Conservation (phyloP, 768 basidiomycete genomes). For the Leccinum olivaceopallidum region DNA sequence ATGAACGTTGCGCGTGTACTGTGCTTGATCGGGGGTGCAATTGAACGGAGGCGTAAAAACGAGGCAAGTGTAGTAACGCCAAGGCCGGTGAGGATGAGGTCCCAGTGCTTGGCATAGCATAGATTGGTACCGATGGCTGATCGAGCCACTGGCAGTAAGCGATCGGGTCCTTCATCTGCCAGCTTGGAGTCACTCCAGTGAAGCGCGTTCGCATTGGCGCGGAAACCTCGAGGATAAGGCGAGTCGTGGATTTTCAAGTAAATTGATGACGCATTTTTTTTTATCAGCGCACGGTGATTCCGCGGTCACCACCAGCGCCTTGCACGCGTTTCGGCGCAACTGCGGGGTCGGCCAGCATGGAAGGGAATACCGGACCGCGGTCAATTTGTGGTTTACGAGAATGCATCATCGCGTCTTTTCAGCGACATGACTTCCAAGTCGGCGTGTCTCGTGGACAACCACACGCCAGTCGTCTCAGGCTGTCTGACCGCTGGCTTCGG, state of each 20-base stretch:
- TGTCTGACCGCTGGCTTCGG: neutral
- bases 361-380: neutral
- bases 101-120: neutral
- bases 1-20: neutral
- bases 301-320: conserved; percentile 1
- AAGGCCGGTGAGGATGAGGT: neutral
- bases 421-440: neutral
- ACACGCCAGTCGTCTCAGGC: neutral
- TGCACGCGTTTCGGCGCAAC: neutral
- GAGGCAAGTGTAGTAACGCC: neutral
- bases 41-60: neutral
- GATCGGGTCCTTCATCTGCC: conserved; percentile 5
- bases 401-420: neutral
- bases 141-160: conserved; percentile 5
- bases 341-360: neutral
- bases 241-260: conserved; percentile 9
- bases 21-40: neutral
- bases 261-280: neutral
- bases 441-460: neutral
- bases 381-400: neutral
- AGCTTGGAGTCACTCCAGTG: neutral
- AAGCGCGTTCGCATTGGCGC: neutral
- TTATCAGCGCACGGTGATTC: conserved; percentile 2
- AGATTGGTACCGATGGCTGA: neutral
- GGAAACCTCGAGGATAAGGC: conserved; percentile 18